Base-by-base conservation (phyloP, 169 alveolate species). In the Cryptosporidium parvum region DNA sequence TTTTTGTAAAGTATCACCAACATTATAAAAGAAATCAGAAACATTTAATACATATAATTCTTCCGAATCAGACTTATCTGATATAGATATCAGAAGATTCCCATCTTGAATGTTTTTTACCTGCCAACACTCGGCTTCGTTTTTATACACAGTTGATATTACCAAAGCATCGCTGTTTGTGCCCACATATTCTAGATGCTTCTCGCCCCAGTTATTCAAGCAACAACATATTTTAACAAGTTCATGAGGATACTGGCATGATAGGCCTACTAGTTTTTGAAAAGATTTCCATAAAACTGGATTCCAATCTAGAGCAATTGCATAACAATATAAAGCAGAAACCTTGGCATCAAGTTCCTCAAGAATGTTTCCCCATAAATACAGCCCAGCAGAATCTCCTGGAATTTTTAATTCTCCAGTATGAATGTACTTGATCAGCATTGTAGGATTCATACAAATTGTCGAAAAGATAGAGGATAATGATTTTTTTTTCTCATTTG, bases 271-370 rank as follows among this genome's bases (percentile, higher is more conserved):
- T 62, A 80, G 35, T 31, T 80, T 59, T 65, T 80, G 69, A 62
- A 62, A 65, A 26, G 89, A 37, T 21, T 44, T 65, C 89, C 89
- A 80, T 16, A 80, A 65, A 12, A 80, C 39, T 35, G 89, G 89
- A 42, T 80, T 80, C 89, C 89, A 80, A 62, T 80, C 89, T 21
- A 80, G 53, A 18, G 89, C 61, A 1, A 80, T 62, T 21, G 75
- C 89, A 62, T 80, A 80, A 44, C 89, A 80, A 48, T 80, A 80
- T 21, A 80, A 48, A n/a, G 89, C 89, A 44, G 89, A 69, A 23
- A 80, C 29, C 37, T 80, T 80, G 18, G 59, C 35, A 59, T 80
- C 89, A 18, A 80, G 69, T 23, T 62, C 80, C 48, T 80, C 89
- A 26, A 80, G 48, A 26, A 80, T 45, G 51, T 80, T 80, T 14